Conservation (phyloP, 2,329 filamentous ascomycete genomes). For the Trichoderma sp. region DNA sequence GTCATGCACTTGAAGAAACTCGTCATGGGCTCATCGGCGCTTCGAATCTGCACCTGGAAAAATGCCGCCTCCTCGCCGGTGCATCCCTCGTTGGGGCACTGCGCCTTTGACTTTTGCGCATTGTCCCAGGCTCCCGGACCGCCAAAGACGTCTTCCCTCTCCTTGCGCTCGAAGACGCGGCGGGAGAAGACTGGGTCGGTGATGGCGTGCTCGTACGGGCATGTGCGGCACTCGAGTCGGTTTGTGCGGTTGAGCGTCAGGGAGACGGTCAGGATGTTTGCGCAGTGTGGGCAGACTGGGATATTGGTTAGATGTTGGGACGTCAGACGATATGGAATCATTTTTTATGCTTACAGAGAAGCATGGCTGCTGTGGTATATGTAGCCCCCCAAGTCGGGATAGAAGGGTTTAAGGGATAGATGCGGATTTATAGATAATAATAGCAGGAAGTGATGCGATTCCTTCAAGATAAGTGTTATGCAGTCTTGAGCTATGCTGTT, state of each 20-base stretch:
- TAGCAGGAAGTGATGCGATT: not conserved
- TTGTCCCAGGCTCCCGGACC: conserved; percentile 88
- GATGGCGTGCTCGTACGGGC: conserved; percentile 86
- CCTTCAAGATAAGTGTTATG: not conserved
- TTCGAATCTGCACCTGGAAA: conserved; percentile 95
- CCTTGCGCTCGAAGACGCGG: conserved; percentile 80
- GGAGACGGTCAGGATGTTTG: conserved; percentile 78
- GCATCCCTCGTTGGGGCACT: conserved; percentile 81
- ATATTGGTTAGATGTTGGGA: conserved; percentile 23
- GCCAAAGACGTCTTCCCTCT: conserved; percentile 86
- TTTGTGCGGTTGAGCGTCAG: conserved; percentile 60
- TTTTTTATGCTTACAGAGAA: conserved; percentile 57
- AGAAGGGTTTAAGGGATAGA: not conserved
- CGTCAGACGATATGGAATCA: not conserved
- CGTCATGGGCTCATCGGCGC: conserved; percentile 98
- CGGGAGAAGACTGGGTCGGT: conserved; percentile 76
- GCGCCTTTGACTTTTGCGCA: conserved; percentile 77
- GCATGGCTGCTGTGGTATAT: conserved; percentile 46
- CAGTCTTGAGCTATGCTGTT: not conserved
- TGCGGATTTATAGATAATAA: not conserved
- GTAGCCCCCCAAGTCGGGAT: not conserved
- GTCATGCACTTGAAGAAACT: conserved; percentile 85
- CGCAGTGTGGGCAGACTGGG: conserved; percentile 77
- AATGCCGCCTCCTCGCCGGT: conserved; percentile 84
- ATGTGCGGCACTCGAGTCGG: conserved; percentile 92